phyloP scores from a whole-genome alignment of 2,329 filamentous ascomycete species.

The Torrubiella hemipterigena region DNA sequence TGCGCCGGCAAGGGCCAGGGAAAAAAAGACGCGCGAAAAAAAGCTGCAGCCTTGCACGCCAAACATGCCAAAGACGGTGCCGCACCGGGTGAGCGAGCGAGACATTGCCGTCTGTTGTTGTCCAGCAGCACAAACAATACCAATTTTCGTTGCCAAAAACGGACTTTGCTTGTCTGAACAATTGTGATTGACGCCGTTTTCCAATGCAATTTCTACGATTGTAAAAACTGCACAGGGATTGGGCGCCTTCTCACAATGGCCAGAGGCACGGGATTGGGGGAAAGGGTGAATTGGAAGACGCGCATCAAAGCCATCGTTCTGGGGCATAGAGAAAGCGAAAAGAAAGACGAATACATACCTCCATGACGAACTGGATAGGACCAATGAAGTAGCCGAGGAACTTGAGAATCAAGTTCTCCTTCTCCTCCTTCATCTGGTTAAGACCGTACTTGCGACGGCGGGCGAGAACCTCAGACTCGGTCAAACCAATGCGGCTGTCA shows the following conservation, averaged over 20 bases:
- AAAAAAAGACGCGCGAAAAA: conserved; percentile 14
- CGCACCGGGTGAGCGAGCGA: conserved; percentile 9
- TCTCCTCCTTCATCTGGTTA: conserved; percentile 88
- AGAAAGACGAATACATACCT: conserved; percentile 39
- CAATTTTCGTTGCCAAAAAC: too few species aligned
- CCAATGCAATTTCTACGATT: too few species aligned
- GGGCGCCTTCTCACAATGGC: too few species aligned
- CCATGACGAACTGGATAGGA: conserved; percentile 90
- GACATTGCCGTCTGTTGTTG: conserved; percentile 1
- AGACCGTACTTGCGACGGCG: conserved; percentile 63
- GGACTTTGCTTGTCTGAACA: too few species aligned
- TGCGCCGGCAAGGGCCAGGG: conserved; percentile 15
- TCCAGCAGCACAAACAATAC: not conserved
- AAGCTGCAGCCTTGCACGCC: too few species aligned
- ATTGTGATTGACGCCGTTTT: too few species aligned
- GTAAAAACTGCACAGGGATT: too few species aligned
- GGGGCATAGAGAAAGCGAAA: conserved; percentile 1
- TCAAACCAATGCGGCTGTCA: conserved; percentile 60
- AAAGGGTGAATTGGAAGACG: too few species aligned
- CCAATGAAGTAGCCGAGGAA: conserved; percentile 76
- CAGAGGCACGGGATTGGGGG: not conserved
- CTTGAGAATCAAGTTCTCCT: conserved; percentile 74
- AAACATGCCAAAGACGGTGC: too few species aligned
- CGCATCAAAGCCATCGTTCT: too few species aligned
- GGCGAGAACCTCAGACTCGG: conserved; percentile 52